Evolutionary conservation across 2,329 filamentous ascomycete genomes (phyloP), one percentile per base, ranked within the genome.

Genomic region (Aspergillus sp.): DNA sequence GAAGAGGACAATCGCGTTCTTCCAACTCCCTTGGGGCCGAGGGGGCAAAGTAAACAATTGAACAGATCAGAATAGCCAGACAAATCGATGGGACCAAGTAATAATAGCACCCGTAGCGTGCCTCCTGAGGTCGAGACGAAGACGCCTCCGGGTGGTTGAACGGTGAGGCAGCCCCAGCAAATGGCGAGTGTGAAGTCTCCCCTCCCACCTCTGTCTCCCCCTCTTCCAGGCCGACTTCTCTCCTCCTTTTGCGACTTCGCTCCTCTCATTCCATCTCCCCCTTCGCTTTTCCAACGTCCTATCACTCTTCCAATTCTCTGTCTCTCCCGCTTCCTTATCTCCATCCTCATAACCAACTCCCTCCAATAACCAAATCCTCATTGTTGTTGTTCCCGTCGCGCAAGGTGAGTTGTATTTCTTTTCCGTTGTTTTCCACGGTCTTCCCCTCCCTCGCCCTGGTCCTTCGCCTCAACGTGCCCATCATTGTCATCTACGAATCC

Each of bases 371-470:
- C 33, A 30, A 40, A 55, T 55, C 41, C 30, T 51, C 24, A 41
- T 53, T 48, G 42, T 58, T 53, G 45, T 53, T 42, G 33, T 58
- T 49, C n/a, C 46, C 41, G 46, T 57, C 45, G 39, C 54, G 58
- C 61, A 70, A 70, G 65, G 69, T 71, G 61, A 70, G 69, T 66
- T 33, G 30, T 13, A 30, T 56, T 54, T 55, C 60, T 59, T 54
- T 62, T 59, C 59, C 51, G 45, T 59, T 60, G 34, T 49, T 46
- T 61, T 54, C 57, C 48, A 54, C 56, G 45, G 42, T 57, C 51
- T 57, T 47, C 60, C 58, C 55, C 50, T 51, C 47, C 49, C 46
- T 55, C 51, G 46, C 62, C 41, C 51, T 50, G 46, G 40, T 44
- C 48, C 59, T 50, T 50, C 55, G 49, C 47, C 48, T 51, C 58